Evolutionary conservation across 2,329 filamentous ascomycete genomes (phyloP), one percentile per base, ranked within the genome.

Genomic region (Aspergillus japonicus): DNA sequence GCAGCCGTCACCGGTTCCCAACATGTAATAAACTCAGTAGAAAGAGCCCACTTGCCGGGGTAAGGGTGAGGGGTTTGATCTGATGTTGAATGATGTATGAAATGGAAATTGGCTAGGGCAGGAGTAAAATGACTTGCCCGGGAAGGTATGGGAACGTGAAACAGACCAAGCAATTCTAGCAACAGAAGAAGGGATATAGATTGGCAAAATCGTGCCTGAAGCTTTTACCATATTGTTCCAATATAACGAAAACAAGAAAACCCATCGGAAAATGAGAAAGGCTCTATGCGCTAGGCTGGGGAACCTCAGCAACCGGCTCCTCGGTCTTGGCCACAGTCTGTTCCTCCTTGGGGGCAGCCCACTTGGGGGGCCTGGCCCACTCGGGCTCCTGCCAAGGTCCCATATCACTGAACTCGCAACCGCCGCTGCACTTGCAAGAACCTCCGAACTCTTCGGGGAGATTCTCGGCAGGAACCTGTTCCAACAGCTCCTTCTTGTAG

Each of bases 391-490:
- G 73, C 95, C 95, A 99, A 56, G 95, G 95, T 55, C 95, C 95
- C 62, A 87, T 87, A 75, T 99, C 93, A 78, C 91, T 96, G 71
- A 96, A 79, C 76, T 85, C 81, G 79, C 95, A 99, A 63, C 92
- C 93, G 60, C 90, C 91, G 35, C 81, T 75, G 78, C 95, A 99
- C 63, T 89, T 77, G 79, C 95, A 99, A 47, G 77, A 82, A 62
- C 95, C 95, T 65, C 95, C 95, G 69, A 96, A 94, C 62, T 86
- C 82, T 77, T 87, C 88, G 63, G 95, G 95, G 62, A 99, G 83
- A 80, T 96, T 97, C 84, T 97, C 93, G 56, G 87, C 83, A 1
- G 92, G 89, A 3, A 99, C 85, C 80, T 99, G 95, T 59, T 81
- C 83, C 62, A 96, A 82, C 58, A 99, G 82, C 77, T 96, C 91